Evolutionary conservation across 495 filamentous ascomycete genomes (phyloP).

Genomic region (Penicillium argentinense): DNA sequence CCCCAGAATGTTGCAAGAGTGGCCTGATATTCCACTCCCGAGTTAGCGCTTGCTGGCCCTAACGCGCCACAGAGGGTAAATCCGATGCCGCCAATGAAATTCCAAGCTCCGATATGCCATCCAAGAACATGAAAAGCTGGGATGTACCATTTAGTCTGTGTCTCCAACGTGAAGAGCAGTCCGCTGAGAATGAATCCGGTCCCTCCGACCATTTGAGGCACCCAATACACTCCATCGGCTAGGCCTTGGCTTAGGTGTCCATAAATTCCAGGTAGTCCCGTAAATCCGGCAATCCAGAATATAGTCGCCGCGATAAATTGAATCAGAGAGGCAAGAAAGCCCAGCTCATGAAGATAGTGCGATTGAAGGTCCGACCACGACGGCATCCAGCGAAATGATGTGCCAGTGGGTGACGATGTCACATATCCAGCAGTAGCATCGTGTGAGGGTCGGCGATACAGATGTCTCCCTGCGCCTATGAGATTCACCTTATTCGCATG

Average conservation of each 20-base stretch:
- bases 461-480: constrained; percentile 35
- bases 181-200: constrained; percentile 59
- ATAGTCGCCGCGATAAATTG: constrained; percentile 65
- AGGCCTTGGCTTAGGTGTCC: constrained; percentile 43
- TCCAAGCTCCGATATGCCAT: constrained; percentile 61
- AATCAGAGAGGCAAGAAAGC: constrained; percentile 62
- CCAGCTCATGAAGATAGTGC: constrained; percentile 67
- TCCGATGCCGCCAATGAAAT: constrained; percentile 60
- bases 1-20: constrained; percentile 66
- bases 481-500: constrained; percentile 51
- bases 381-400: constrained; percentile 62
- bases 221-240: constrained; percentile 63
- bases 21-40: constrained; percentile 57
- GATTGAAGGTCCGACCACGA: constrained; percentile 53
- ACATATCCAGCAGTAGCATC: constrained; percentile 6
- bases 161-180: constrained; percentile 67
- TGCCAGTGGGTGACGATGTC: constrained; percentile 16
- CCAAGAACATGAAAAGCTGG: constrained; percentile 60
- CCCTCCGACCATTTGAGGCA: constrained; percentile 67
- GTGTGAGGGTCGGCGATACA: neutral
- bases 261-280: constrained; percentile 59
- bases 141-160: constrained; percentile 63
- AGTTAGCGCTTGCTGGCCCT: constrained; percentile 49
- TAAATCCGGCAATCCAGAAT: constrained; percentile 66
- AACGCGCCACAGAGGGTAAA: constrained; percentile 69